phyloP scores from a whole-genome alignment of 2,329 filamentous ascomycete genomes.

The Verticillium dahliae region DNA sequence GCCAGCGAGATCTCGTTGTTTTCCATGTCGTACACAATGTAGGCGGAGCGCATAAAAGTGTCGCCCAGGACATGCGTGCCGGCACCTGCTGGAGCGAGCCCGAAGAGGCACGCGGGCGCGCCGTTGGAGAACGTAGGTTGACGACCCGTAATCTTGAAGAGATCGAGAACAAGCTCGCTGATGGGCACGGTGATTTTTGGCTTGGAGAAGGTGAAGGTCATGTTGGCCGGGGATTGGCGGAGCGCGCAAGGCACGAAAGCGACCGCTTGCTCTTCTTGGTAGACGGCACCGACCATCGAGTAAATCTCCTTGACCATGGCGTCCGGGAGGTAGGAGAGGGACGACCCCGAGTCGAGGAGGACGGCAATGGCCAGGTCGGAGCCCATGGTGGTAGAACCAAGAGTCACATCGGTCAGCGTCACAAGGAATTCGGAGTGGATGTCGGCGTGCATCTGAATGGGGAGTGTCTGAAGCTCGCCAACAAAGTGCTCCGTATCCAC shows the following conservation, averaged over 20 bases:
- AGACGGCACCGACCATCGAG: conserved; percentile 45
- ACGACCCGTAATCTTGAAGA: conserved; percentile 31
- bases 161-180: conserved; percentile 49
- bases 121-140: conserved; percentile 48
- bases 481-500: conserved; percentile 61
- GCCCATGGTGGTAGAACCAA: conserved; percentile 24
- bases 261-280: conserved; percentile 39
- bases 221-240: conserved; percentile 28
- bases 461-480: conserved; percentile 59
- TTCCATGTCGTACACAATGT: conserved; percentile 67
- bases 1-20: conserved; percentile 66
- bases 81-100: conserved; percentile 46
- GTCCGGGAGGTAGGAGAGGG: conserved; percentile 61
- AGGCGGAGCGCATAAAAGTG: conserved; percentile 68
- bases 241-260: conserved; percentile 58
- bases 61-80: conserved; percentile 59
- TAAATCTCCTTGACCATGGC: conserved; percentile 47
- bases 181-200: conserved; percentile 48
- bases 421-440: conserved; percentile 52
- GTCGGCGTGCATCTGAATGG: conserved; percentile 20
- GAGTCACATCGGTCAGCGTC: conserved; percentile 53
- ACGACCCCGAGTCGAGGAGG: conserved; percentile 63
- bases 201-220: conserved; percentile 50
- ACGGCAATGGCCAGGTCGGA: conserved; percentile 45
- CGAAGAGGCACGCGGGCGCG: conserved; percentile 54